Percentiles rank a stretch among this genome's conserved stretches.
These are phyloP conservation scores for Kluyveromyces wickerhamii DNA, from an alignment of 805 yeast species.

Conservation along the genomic window DNA sequence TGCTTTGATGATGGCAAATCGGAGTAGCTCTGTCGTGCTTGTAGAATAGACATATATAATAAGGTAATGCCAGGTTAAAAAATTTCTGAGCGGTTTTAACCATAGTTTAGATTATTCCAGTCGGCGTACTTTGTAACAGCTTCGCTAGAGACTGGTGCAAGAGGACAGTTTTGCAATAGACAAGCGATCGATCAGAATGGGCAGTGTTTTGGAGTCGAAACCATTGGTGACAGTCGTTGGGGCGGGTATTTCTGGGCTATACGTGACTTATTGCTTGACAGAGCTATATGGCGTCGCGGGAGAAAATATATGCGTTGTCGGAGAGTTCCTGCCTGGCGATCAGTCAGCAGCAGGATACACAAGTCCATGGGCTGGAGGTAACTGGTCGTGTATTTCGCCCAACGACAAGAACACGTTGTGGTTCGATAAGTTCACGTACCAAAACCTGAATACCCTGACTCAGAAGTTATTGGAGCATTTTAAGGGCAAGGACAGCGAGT, in stretches of 20 bases:
- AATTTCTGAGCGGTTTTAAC: too few species aligned
- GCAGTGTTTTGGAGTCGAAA: too few species aligned
- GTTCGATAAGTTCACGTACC: slow-evolving; percentile 52
- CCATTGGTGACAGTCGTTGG: slow-evolving; percentile 31
- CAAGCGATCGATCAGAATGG: too few species aligned
- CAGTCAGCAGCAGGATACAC: slow-evolving; percentile 57
- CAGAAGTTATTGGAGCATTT: slow-evolving; percentile 40
- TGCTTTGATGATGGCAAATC: too few species aligned
- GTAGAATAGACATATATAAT: too few species aligned
- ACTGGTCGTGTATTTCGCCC: slow-evolving; percentile 54
- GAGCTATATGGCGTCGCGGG: slow-evolving; percentile 34
- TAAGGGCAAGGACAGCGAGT: slow-evolving; percentile 17
- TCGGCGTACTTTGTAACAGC: too few species aligned
- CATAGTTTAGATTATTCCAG: too few species aligned
- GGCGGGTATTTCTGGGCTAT: slow-evolving; percentile 60
- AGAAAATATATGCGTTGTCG: slow-evolving; percentile 46
- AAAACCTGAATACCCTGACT: slow-evolving; percentile 38
- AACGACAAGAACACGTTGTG: slow-evolving; percentile 41
- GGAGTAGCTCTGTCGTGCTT: too few species aligned
- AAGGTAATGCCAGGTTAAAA: too few species aligned
- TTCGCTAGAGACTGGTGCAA: too few species aligned
- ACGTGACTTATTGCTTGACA: slow-evolving; percentile 46
- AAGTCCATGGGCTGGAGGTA: slow-evolving; percentile 76
- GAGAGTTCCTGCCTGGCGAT: slow-evolving; percentile 71
- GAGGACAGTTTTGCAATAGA: too few species aligned